Evolutionary conservation across 768 basidiomycete genomes (phyloP), one percentile per base, ranked within the genome.

Genomic region (Lentinula detonsa): DNA sequence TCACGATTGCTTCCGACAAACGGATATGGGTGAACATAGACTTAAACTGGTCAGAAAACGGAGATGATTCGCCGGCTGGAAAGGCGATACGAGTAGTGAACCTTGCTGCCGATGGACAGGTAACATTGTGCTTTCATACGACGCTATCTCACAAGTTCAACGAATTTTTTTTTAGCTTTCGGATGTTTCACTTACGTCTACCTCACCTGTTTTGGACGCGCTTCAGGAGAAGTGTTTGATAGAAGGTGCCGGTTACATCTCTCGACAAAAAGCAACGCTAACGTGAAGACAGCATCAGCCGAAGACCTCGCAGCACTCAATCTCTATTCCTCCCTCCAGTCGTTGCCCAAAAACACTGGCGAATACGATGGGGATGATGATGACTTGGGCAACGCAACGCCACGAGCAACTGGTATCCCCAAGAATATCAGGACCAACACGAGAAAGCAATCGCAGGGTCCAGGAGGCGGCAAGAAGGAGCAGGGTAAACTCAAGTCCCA

Each of bases 401-500:
- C 39, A 10, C 39, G 6, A 33, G 39, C 43, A 23, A 48, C 52
- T 18, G 60, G 59, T 23, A 51, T 61, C n/a, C 60, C 60, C 3
- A 61, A 43, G 34, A 35, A 55, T 40, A 55, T 51, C 62, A 68
- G 8, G 62, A 67, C 28, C 55, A 64, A 6, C 61, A 56, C 39
- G 61, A 54, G 33, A 64, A 67, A 53, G 69, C 70, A 71, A 64
- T 66, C 76, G 16, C 50, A 54, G 34, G 62, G 56, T 31, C 1
- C 50, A 11, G 35, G 39, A 34, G 57, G 49, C 34, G 80, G 77
- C 35, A 81, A 75, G 67, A 77, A 79, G 60, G 76, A 78, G 34
- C 71, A 77, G 2, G 83, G 81, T 21, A 72, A 83, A 40, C 69
- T 82, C 53, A 83, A 79, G 69, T 81, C 80, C 62, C 84, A 82